Base-by-base conservation (phyloP, 495 filamentous ascomycete genomes). In the Aspergillus incahuasiensis region DNA sequence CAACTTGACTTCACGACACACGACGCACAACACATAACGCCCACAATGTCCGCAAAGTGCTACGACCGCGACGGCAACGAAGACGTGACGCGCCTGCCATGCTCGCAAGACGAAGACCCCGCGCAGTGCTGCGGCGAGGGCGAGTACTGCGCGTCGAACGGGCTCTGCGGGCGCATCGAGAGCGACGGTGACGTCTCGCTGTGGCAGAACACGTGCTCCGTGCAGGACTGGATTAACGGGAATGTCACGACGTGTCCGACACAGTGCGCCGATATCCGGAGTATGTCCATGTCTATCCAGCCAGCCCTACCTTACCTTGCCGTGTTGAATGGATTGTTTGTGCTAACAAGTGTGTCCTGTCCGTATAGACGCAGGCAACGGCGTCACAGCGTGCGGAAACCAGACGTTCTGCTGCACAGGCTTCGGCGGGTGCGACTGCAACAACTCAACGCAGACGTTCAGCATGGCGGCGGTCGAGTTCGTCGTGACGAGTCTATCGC, bases 351-450 rank as follows among this genome's bases (percentile, higher is more conserved):
- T 28, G 25, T n/a, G n/a, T n/a, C n/a, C n/a, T n/a, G n/a, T n/a
- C n/a, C n/a, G n/a, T n/a, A n/a, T n/a, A 52, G 49, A 18, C n/a
- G 15, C 6, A 11, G 49, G 49, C 28, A 32, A 25, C 38, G 49
- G 48, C 12, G 38, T 52, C 35, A 16, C 15, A 1, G 5, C 35
- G 12, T 52, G 49, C 21, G 38, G 38, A 4, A 32, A 9, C 13
- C 24, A 21, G n/a, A 11, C 6, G 4, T 52, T 52, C 49, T 52
- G 49, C 20, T 52, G 49, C 49, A 42, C 40, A 12, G 49, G 38
- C 13, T 43, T 18, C 34, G 30, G 25, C 2, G 49, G 49, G 20
- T 52, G 49, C 21, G 49, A 52, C 39, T 52, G 49, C 49, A 42
- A 28, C 19, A 52, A 52, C 12, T 52, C 49, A 11, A 52, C 49